phyloP scores from a whole-genome alignment of 202 grass and related monocot genomes.

The Eragrostis tef region DNA sequence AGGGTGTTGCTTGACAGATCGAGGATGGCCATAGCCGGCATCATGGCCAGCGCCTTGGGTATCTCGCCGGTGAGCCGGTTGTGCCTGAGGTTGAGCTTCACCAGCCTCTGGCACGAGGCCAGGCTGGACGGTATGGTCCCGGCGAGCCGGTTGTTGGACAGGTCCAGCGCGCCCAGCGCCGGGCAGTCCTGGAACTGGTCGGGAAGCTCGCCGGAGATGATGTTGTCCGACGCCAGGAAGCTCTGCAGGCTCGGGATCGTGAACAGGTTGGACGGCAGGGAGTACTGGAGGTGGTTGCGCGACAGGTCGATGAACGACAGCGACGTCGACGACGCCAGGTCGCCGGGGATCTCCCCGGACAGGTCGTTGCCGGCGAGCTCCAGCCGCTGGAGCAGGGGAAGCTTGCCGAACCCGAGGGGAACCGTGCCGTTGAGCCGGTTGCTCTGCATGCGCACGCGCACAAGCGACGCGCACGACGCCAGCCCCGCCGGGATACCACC shows the following conservation, averaged over 20 bases:
- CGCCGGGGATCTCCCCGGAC: conserved; percentile 74
- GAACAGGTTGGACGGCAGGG: conserved; percentile 64
- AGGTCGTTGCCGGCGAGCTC: conserved; percentile 84
- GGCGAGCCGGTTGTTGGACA: conserved; percentile 73
- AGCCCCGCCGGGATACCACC: conserved; percentile 64
- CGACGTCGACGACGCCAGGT: conserved; percentile 63
- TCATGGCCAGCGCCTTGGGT: conserved; percentile 64
- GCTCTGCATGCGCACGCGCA: conserved; percentile 78
- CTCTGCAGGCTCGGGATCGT: conserved; percentile 70
- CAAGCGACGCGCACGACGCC: conserved; percentile 68
- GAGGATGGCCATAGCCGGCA: conserved; percentile 91
- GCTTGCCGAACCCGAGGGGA: conserved; percentile 66
- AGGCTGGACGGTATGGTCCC: conserved; percentile 66
- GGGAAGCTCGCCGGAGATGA: conserved; percentile 72
- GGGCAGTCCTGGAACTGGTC: conserved; percentile 92
- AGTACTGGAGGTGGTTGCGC: conserved; percentile 66
- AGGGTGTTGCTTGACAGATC: conserved; percentile 81
- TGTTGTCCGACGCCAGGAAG: conserved; percentile 77
- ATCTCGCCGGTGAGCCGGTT: conserved; percentile 74
- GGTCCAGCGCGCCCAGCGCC: conserved; percentile 65
- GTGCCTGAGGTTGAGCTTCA: conserved; percentile 69
- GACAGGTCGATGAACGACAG: conserved; percentile 91
- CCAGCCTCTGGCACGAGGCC: conserved; percentile 72
- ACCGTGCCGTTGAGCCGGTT: conserved; percentile 73
- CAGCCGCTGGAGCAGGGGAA: conserved; percentile 72